Conservation (phyloP, 106 monocot genomes). For the Acorus gramineus region DNA sequence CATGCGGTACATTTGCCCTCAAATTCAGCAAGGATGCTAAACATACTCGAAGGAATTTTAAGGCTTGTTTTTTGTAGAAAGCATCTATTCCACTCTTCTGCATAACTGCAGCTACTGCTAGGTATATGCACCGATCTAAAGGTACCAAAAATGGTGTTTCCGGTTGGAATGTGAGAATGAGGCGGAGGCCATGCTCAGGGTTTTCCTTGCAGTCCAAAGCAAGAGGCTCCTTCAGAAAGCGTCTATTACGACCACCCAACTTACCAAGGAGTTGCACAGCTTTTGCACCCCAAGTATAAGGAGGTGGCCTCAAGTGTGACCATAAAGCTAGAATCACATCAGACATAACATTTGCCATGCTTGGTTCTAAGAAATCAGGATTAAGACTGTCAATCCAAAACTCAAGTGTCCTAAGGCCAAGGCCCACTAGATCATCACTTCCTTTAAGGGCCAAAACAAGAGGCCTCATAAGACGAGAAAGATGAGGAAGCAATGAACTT, state of each 20-base stretch:
- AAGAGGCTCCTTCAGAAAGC: constrained; percentile 92
- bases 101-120: constrained; percentile 77
- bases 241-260: constrained; percentile 92
- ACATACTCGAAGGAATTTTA: constrained; percentile 82
- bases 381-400: constrained; percentile 99
- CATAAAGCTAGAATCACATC: constrained; percentile 94
- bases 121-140: constrained; percentile 78
- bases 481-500: constrained; percentile 98
- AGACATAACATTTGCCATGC: constrained; percentile 98
- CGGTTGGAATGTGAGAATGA: constrained; percentile 96
- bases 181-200: constrained; percentile 94
- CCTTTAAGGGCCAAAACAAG: constrained; percentile 89
- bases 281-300: constrained; percentile 95
- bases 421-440: constrained; percentile 79
- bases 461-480: constrained; percentile 90
- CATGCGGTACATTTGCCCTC: constrained; percentile 44
- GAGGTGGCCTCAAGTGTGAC: constrained; percentile 89
- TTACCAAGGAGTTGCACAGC: constrained; percentile 90
- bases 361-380: constrained; percentile 98
- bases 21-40: constrained; percentile 80
- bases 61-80: constrained; percentile 84
- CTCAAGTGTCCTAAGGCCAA: constrained; percentile 97
- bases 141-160: constrained; percentile 95
- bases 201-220: constrained; percentile 94
- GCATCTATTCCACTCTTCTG: constrained; percentile 56